Conservation (phyloP, 768 basidiomycete species). For the Brasilioporus rufonigricans region DNA sequence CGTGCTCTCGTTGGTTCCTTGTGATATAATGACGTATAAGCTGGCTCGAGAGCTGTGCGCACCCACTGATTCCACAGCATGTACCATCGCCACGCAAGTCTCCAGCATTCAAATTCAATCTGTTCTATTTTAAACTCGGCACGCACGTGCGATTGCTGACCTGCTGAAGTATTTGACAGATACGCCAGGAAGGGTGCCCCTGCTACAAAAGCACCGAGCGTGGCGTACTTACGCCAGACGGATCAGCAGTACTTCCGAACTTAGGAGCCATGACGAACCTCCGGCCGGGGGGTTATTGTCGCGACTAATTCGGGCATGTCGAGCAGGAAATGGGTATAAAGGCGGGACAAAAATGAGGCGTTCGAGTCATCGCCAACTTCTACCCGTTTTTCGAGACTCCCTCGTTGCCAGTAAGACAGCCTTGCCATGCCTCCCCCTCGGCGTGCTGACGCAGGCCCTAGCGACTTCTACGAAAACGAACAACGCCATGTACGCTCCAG, state of each 20-base stretch:
- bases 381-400: background rate
- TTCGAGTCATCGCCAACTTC: background rate
- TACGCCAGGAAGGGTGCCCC: background rate
- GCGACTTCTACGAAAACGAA: background rate
- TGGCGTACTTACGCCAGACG: background rate
- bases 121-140: background rate
- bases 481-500: background rate
- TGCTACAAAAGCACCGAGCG: background rate
- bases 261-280: background rate
- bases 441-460: background rate
- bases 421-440: background rate
- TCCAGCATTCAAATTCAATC: background rate
- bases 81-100: background rate
- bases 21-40: background rate
- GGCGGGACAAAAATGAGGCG: too few species aligned
- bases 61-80: background rate
- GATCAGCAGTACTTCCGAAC: background rate
- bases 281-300: too few species aligned
- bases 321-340: slow-evolving; percentile 9
- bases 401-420: background rate
- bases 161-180: too few species aligned
- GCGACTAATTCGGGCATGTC: background rate
- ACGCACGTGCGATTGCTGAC: background rate
- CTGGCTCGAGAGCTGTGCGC: background rate
- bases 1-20: background rate